Base-by-base conservation (phyloP, 495 filamentous ascomycete genomes). In the Parachaetomium inaequale region DNA sequence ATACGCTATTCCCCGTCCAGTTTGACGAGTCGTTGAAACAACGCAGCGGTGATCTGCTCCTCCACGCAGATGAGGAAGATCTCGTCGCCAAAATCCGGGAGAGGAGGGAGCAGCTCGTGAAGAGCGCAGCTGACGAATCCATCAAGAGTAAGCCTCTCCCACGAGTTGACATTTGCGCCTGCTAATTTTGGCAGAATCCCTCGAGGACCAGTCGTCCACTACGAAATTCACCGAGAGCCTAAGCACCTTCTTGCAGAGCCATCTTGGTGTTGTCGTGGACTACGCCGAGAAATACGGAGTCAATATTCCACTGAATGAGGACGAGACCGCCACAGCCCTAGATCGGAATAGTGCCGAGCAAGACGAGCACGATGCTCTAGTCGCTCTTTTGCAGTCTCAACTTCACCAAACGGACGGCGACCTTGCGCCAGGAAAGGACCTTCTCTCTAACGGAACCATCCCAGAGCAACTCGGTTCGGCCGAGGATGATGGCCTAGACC, bases 161-260 rank as follows among this genome's bases (percentile, higher is more conserved):
- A 45, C 38, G 29, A 14, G 11, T 32, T 42, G 21, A 29, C 29
- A 10, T 8, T 29, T 32, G n/a, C 25, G 38, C n/a, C 47, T 55
- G 56, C 72, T 78, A 63, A 79, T 58, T 23, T 32, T 7, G 11
- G 7, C 34, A 80, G 84, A 77, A 57, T 77, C 78, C 21, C 74
- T 96, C 28, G 85, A 84, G 1, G 87, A 89, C 61, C 89, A 90
- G 67, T 95, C 90, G 67, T 83, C 88, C n/a, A 87, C 88, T 80
- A 85, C 87, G 42, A 88, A 89, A 32, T 92, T 96, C 61, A 76
- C 93, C 12, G 81, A 87, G 31, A 85, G 86, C 58, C 76, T 96
- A 5, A 89, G 87, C 68, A 79, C 74, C 19, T 92, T 91, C 72
- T 81, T 96, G 47, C 88, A 85, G 58, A 87, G 90, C 63, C 88